Evolutionary conservation across 2,329 filamentous ascomycete species (phyloP).

Genomic region (Neofusicoccum cordaticola): DNA sequence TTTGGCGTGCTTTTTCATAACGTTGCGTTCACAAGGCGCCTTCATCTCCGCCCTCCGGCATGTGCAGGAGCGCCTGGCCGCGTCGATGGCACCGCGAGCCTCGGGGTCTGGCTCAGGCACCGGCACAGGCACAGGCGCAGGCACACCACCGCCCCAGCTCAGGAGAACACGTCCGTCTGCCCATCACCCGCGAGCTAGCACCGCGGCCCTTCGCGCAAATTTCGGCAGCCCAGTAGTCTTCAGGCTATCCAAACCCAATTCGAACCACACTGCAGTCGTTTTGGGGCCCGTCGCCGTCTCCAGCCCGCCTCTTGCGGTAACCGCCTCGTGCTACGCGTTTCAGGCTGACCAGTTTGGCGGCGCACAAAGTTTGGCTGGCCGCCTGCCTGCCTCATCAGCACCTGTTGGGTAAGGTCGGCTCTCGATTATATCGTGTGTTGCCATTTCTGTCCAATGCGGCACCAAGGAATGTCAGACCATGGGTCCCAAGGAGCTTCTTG

Average conservation of each 20-base stretch:
- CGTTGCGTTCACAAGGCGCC: background rate
- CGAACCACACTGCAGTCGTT: background rate
- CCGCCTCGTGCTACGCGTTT: slow-evolving; percentile 8
- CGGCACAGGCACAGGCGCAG: background rate
- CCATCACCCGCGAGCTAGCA: background rate
- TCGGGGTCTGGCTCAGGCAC: background rate
- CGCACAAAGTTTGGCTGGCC: slow-evolving; percentile 1
- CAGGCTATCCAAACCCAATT: slow-evolving; percentile 9
- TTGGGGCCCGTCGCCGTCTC: background rate
- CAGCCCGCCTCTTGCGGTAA: slow-evolving; percentile 1
- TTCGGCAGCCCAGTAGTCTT: background rate
- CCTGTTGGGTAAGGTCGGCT: background rate
- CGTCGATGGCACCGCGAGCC: background rate
- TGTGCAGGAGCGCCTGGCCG: background rate
- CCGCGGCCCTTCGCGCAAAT: background rate
- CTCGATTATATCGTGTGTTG: background rate
- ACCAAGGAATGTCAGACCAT: slow-evolving; percentile 5
- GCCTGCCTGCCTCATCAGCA: slow-evolving; percentile 4
- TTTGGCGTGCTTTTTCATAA: slow-evolving; percentile 8
- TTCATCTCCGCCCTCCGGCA: slow-evolving; percentile 9
- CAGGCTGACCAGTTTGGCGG: background rate
- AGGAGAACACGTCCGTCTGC: background rate
- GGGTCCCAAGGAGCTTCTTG: background rate
- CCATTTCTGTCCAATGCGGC: slow-evolving; percentile 7
- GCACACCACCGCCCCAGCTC: background rate